Conservation (phyloP, 768 basidiomycete genomes). For the Cubamyces sp. region DNA sequence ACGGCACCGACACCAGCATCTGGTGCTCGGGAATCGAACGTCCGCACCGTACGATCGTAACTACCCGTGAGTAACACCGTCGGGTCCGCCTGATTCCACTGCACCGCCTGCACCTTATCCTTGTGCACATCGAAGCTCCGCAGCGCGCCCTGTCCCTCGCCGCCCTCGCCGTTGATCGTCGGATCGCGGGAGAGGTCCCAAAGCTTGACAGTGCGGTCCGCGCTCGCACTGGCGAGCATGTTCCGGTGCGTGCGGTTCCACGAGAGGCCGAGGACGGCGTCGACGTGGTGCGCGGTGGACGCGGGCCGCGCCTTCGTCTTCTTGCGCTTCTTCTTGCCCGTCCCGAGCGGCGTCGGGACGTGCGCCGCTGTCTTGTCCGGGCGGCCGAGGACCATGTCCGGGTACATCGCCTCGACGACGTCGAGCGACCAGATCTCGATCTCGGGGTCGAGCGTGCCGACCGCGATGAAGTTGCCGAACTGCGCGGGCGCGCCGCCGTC, state of each 20-base stretch:
- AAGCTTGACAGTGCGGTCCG: conserved; percentile 94
- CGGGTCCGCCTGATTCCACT: conserved; percentile 91
- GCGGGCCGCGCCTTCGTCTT: conserved; percentile 70
- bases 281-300: conserved; percentile 81
- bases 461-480: conserved; percentile 91
- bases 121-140: conserved; percentile 85
- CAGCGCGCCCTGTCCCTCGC: conserved; percentile 63
- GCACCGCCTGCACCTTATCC: conserved; percentile 95
- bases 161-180: conserved; percentile 50
- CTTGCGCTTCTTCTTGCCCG: conserved; percentile 96
- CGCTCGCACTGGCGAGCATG: conserved; percentile 87
- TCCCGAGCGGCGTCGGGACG: conserved; percentile 78
- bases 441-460: conserved; percentile 95
- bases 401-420: conserved; percentile 92
- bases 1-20: conserved; percentile 82
- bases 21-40: conserved; percentile 89
- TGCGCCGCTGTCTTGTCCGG: conserved; percentile 84
- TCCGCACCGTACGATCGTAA: conserved; percentile 93
- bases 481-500: conserved; percentile 35
- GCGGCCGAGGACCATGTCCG: conserved; percentile 87
- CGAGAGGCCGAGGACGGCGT: conserved; percentile 88
- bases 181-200: conserved; percentile 90
- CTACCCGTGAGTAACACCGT: conserved; percentile 91
- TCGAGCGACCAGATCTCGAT: conserved; percentile 99
- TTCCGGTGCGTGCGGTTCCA: conserved; percentile 94